These are phyloP conservation scores for Tetrahymena elliotti DNA, from an alignment of 73 alveolate species.

Conservation along the genomic window DNA sequence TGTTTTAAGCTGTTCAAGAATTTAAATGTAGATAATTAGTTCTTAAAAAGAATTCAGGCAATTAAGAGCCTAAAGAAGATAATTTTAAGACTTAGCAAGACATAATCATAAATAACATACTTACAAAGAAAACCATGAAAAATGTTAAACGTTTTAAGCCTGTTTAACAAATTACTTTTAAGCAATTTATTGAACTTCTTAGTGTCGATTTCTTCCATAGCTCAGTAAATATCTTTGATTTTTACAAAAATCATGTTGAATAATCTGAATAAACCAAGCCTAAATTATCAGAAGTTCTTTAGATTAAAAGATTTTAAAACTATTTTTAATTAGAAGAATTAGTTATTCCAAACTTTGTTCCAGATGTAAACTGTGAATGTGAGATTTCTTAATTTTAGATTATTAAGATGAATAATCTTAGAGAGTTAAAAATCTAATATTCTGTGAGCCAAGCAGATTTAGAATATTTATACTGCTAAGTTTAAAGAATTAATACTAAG, in stretches of 20 bases:
- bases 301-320: not conserved
- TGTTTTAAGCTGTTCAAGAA: not conserved
- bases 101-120: not conserved
- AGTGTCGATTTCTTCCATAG: not conserved
- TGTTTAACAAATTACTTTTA: not conserved
- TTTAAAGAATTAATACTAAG: not conserved
- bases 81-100: not conserved
- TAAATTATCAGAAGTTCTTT: not conserved
- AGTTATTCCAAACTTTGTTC: not conserved
- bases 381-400: not conserved
- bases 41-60: not conserved
- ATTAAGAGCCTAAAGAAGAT: not conserved
- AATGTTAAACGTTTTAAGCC: not conserved
- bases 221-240: not conserved
- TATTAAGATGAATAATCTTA: not conserved
- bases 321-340: not conserved
- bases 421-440: not conserved
- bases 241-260: not conserved
- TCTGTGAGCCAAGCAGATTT: not conserved
- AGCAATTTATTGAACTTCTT: not conserved
- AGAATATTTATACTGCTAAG: not conserved
- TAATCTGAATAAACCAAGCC: not conserved
- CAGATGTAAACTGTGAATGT: not conserved
- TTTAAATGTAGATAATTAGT: not conserved
- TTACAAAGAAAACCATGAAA: not conserved